Percentiles rank a stretch among this genome's conserved stretches.
Evolutionary conservation across 2,329 filamentous ascomycete species (phyloP).

Genomic region (Trichoderma koningii): DNA sequence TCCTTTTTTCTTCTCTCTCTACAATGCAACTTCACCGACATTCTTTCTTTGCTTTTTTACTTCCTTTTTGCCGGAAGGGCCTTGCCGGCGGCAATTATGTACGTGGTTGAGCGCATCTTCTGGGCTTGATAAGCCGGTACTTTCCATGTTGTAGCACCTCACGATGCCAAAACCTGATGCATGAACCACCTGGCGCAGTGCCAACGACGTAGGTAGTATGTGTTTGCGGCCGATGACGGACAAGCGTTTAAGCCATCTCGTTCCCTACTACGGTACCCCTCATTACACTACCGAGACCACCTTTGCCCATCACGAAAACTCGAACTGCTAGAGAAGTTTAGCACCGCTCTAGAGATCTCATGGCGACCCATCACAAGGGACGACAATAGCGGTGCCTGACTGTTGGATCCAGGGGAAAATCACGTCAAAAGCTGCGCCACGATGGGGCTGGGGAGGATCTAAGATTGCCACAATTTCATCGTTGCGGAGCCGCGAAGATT

Average conservation of each 20-base stretch:
- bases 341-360: not conserved
- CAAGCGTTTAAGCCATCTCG: not conserved
- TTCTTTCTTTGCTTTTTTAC: not conserved
- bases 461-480: conserved; percentile 15
- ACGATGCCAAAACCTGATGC: not conserved
- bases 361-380: not conserved
- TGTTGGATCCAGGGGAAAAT: conserved; percentile 17
- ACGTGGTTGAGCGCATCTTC: no score
- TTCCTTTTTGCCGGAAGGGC: not conserved
- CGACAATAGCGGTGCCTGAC: not conserved
- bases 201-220: not conserved
- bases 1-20: not conserved
- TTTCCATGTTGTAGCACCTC: not conserved
- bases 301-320: not conserved
- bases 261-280: no score
- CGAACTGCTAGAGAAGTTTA: not conserved
- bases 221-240: conserved; percentile 20
- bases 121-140: not conserved
- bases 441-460: conserved; percentile 5
- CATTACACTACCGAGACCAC: not conserved
- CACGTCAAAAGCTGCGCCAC: conserved; percentile 17
- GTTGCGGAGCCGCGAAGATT: not conserved
- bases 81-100: not conserved
- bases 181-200: not conserved
- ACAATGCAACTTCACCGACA: conserved; percentile 15